A percentile compares a stretch with the other conserved stretches of the same genome.
These are phyloP conservation scores for Diaporthe destruens DNA, from an alignment of 2,329 filamentous ascomycete genomes.

Conservation along the genomic window DNA sequence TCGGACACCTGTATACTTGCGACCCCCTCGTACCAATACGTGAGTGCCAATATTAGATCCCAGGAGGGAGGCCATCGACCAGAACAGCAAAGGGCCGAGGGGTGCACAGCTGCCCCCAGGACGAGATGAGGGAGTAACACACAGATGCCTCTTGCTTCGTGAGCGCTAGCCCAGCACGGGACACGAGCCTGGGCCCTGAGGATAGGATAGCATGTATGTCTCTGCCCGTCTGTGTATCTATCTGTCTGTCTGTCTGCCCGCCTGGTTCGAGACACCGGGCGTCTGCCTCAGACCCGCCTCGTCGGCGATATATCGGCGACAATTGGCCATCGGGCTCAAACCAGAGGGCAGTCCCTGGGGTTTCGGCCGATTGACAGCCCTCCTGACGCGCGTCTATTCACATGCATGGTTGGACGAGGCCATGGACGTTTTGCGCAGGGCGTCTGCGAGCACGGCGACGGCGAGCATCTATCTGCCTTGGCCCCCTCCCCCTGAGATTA, in stretches of 20 bases:
- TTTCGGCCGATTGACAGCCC: conserved; percentile 15
- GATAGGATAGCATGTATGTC: too few relatives aligned
- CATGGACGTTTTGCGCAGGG: not conserved
- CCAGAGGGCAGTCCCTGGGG: not conserved
- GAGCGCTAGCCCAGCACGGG: conserved; percentile 14
- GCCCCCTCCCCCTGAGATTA: conserved; percentile 10
- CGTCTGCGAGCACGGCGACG: conserved; percentile 9
- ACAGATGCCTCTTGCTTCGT: not conserved
- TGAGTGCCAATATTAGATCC: conserved; percentile 7
- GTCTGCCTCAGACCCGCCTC: conserved; percentile 7
- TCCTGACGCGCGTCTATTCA: conserved; percentile 10
- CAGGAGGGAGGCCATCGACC: too few relatives aligned
- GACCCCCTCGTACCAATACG: not conserved
- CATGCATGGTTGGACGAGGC: not conserved
- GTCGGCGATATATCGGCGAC: not conserved
- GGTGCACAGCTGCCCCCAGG: not conserved
- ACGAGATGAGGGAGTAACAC: not conserved
- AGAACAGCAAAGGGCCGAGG: not conserved
- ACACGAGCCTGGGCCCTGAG: conserved; percentile 13
- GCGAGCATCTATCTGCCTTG: conserved; percentile 24
- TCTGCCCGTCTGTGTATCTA: not conserved
- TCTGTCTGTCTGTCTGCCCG: not conserved
- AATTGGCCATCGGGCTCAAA: not conserved
- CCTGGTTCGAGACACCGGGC: conserved; percentile 13
- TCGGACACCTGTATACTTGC: conserved; percentile 9